These are phyloP conservation scores for Agrocybe chaxingu DNA, from an alignment of 768 basidiomycete species.

Conservation along the genomic window DNA sequence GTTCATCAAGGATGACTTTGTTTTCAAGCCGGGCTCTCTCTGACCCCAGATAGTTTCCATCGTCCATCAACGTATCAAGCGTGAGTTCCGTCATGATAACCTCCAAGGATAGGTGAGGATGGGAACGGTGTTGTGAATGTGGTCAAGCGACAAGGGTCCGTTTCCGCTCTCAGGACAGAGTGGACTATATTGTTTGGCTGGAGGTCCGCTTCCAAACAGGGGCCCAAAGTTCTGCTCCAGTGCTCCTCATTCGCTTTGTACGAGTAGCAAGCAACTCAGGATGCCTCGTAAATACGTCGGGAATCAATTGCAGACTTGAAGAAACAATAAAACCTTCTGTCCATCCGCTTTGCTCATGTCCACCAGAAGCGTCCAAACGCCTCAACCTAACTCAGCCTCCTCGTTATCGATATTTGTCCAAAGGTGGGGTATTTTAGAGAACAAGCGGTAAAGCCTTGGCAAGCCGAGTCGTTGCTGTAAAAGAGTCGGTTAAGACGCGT, in stretches of 20 bases:
- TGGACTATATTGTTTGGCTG: neutral
- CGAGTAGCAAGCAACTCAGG: too few species aligned
- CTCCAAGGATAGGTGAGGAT: neutral
- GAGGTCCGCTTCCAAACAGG: neutral
- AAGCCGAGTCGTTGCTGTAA: neutral
- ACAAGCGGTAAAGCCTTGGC: too few species aligned
- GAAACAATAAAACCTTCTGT: too few species aligned
- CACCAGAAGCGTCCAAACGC: too few species aligned
- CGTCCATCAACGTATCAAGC: constrained; percentile 72
- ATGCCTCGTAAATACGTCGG: too few species aligned
- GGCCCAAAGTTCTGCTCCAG: neutral
- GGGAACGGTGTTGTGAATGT: neutral
- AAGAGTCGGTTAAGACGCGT: neutral
- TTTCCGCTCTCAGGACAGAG: neutral
- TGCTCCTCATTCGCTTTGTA: too few species aligned
- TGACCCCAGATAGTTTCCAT: constrained; percentile 70
- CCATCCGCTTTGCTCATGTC: too few species aligned
- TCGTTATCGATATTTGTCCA: too few species aligned
- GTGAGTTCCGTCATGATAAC: constrained; percentile 69
- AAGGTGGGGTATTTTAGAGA: too few species aligned
- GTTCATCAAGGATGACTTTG: constrained; percentile 86
- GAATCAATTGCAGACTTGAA: too few species aligned
- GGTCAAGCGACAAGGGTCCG: neutral
- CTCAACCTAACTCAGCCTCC: too few species aligned
- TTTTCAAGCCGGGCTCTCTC: constrained; percentile 79